Conservation (phyloP, 208 protist genomes). For the Acanthamoeba castellanii region DNA sequence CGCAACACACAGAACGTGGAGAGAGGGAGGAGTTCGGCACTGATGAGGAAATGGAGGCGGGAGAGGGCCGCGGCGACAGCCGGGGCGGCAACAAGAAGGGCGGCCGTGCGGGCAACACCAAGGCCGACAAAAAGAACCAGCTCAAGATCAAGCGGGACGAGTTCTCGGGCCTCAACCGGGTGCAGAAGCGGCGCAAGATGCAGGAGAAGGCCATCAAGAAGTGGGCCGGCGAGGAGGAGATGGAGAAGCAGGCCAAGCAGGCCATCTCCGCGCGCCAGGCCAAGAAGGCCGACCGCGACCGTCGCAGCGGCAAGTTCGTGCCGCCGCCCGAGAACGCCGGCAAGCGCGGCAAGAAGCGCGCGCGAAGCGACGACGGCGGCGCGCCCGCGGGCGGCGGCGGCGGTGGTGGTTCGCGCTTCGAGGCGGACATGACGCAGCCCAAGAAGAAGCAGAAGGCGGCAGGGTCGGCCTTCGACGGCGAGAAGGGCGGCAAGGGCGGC, state of each 20-base stretch:
- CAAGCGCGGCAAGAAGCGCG: not conserved
- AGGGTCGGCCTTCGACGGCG: not conserved
- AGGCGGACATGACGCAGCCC: not conserved
- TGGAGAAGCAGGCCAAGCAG: constrained; percentile 38
- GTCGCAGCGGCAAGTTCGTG: not conserved
- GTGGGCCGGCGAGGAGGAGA: not conserved
- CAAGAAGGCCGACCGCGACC: not conserved
- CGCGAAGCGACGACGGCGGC: not conserved
- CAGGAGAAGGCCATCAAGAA: constrained; percentile 9
- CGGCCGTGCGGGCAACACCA: not conserved
- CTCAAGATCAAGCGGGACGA: constrained; percentile 28
- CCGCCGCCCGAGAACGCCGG: not conserved
- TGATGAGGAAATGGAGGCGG: not conserved
- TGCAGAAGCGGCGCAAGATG: constrained; percentile 21
- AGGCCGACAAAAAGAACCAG: constrained; percentile 6
- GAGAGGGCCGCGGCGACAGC: not conserved
- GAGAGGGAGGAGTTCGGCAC: not conserved
- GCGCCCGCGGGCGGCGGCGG: not conserved
- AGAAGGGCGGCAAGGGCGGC: not conserved
- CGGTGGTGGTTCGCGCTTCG: not conserved
- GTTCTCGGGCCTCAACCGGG: not conserved
- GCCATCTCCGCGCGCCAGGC: constrained; percentile 5
- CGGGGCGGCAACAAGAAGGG: not conserved
- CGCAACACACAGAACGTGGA: not conserved
- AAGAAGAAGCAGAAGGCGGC: not conserved